Percentiles rank a stretch among this genome's conserved stretches.
Evolutionary conservation across 345 rosid species (phyloP).

Genomic region (Litchi chinensis): DNA sequence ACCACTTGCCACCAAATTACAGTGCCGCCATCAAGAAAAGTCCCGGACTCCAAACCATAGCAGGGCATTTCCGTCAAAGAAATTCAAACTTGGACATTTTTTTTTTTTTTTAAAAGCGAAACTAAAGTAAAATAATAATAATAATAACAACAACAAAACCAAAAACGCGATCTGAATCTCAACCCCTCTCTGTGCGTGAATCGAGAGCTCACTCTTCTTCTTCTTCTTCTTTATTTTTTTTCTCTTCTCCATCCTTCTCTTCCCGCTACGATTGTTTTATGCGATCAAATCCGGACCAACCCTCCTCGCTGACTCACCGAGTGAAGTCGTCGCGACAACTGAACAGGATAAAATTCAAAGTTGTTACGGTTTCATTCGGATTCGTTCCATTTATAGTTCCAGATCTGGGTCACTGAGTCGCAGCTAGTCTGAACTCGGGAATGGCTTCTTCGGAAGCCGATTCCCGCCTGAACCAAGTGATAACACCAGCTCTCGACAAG

Average conservation of each 20-base stretch:
- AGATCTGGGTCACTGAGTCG: slow-evolving; percentile 46
- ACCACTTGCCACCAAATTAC: neutral
- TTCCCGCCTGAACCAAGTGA: slow-evolving; percentile 81
- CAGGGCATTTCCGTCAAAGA: slow-evolving; percentile 36
- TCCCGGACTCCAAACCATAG: neutral
- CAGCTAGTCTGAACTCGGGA: slow-evolving; percentile 58
- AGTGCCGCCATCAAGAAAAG: too few relatives aligned
- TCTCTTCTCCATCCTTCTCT: neutral
- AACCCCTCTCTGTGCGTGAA: neutral
- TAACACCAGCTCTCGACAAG: slow-evolving; percentile 83
- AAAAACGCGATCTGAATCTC: slow-evolving; percentile 52
- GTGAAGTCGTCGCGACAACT: slow-evolving; percentile 18
- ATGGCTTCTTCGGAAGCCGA: slow-evolving; percentile 99
- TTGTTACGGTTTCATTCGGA: neutral
- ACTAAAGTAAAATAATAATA: too few relatives aligned
- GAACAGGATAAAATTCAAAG: neutral
- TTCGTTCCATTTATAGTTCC: slow-evolving; percentile 19
- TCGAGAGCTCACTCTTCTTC: neutral
- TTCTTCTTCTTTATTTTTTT: neutral
- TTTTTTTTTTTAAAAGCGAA: neutral
- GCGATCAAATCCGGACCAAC: neutral
- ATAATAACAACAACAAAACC: neutral
- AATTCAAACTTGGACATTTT: slow-evolving; percentile 26
- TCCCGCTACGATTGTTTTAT: neutral
- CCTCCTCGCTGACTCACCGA: slow-evolving; percentile 2